Percentiles rank a stretch among this genome's conserved stretches.
phyloP scores from a whole-genome alignment of 495 filamentous ascomycete genomes.

The Pyrenula aspistea region DNA sequence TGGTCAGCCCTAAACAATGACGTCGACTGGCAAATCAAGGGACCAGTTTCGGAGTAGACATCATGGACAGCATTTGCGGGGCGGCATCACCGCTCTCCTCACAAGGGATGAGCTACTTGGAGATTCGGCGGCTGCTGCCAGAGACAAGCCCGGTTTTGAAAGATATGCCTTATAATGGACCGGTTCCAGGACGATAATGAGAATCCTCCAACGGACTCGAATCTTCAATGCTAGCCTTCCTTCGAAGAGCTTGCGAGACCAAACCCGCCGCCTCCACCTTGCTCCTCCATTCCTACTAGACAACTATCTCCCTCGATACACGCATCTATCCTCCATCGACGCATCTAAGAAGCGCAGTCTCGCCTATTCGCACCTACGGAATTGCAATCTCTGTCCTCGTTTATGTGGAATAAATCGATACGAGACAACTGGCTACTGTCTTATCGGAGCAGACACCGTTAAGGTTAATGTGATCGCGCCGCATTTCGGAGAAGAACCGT shows the following conservation, averaged over 20 bases:
- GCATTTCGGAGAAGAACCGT: conserved; percentile 46
- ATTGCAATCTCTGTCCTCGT: conserved; percentile 68
- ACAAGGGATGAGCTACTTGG: no score
- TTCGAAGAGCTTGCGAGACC: not conserved
- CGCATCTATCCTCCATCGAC: conserved; percentile 43
- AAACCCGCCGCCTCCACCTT: conserved; percentile 38
- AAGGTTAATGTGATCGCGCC: conserved; percentile 73
- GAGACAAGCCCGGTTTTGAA: no score
- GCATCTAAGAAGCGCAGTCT: conserved; percentile 50
- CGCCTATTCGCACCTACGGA: conserved; percentile 54
- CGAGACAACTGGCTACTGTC: conserved; percentile 57
- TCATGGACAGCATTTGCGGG: no score
- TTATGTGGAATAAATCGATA: conserved; percentile 64
- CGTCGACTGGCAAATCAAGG: no score
- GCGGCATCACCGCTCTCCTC: no score
- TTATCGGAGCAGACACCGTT: conserved; percentile 56
- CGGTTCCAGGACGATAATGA: not conserved
- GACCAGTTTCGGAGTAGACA: no score
- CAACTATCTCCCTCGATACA: conserved; percentile 57
- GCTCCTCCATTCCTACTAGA: conserved; percentile 68
- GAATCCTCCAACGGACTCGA: not conserved
- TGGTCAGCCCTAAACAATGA: not conserved
- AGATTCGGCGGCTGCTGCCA: no score
- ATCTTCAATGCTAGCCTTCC: not conserved
- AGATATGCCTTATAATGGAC: not conserved